These are phyloP conservation scores for Theileria equi DNA, from an alignment of 169 alveolate species.

Conservation along the genomic window DNA sequence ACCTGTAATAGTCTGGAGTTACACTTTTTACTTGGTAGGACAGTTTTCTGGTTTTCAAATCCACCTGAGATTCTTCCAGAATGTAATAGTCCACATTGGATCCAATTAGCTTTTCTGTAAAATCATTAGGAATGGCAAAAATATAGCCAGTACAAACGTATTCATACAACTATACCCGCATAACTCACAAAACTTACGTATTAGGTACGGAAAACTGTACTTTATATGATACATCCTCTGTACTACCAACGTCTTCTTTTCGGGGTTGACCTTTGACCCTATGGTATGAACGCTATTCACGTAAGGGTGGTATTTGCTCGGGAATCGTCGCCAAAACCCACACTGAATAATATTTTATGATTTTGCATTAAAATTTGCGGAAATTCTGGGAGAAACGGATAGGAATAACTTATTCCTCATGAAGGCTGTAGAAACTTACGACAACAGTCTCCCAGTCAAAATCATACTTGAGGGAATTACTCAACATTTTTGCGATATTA, in stretches of 20 bases:
- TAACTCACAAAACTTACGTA: conserved; percentile 53
- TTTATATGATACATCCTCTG: conserved; percentile 42
- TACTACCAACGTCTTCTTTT: conserved; percentile 20
- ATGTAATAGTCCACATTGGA: conserved; percentile 36
- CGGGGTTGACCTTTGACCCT: conserved; percentile 33
- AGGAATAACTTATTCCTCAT: not conserved
- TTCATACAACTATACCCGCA: not conserved
- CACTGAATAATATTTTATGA: conserved; percentile 26
- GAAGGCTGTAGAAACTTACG: conserved; percentile 12
- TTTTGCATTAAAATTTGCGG: too few species aligned
- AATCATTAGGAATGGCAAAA: too few species aligned
- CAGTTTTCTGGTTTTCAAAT: conserved; percentile 16
- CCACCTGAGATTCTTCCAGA: conserved; percentile 54
- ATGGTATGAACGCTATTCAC: conserved; percentile 43
- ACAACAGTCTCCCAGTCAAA: conserved; percentile 56
- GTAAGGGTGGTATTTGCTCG: conserved; percentile 55
- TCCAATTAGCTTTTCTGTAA: conserved; percentile 37
- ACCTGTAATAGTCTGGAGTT: conserved; percentile 39
- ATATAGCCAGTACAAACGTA: not conserved
- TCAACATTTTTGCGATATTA: conserved; percentile 16
- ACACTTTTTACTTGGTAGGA: conserved; percentile 26
- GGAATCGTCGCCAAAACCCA: conserved; percentile 50
- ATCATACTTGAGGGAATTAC: conserved; percentile 17
- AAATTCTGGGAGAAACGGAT: not conserved
- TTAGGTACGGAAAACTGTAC: conserved; percentile 40